Evolutionary conservation across 2,329 filamentous ascomycete species (phyloP), one percentile per base, ranked within the genome.

Genomic region (Pyricularia pennisetigena): DNA sequence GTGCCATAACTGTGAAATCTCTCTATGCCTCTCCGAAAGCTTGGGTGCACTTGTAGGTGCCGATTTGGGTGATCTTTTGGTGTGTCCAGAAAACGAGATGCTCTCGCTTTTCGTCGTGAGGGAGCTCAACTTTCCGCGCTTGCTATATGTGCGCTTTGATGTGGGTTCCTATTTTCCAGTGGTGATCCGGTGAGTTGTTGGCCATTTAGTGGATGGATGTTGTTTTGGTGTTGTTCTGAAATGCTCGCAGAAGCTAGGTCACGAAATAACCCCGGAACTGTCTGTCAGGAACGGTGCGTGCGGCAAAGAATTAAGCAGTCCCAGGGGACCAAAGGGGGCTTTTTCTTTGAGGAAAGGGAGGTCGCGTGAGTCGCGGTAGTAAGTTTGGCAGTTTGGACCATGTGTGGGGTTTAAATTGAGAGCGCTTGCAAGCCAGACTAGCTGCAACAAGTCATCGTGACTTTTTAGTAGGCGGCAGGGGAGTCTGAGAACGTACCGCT

Each of bases 1-100:
- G 79, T 72, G 81, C 77, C 82, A 84, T 84, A 66, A 71, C 63
- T 23, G 29, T 49, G 20, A n/a, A 49, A 49, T 49, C 16, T 49
- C 41, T 49, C 20, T 49, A 49, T 49, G 16, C 14, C 41, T 49
- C 41, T 49, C 41, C 20, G 63, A 23, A 65, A 2, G 8, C 16
- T 35, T 23, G 63, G 35, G n/a, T 28, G 26, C 29, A 29, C 32
- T 65, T 65, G 63, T 4, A 20, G 32, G 29, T 65, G 28, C 32
- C 29, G 8, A 20, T 28, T 28, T 32, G 28, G 23, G 10, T 63
- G 1, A 23, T 63, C 23, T 62, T 14, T 63, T 35, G 32, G 23
- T 26, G 20, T 49, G 41, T 49, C 41, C 20, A 49, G 41, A n/a
- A 49, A 49, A 49, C n/a, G 41, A 49, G 16, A 1, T 49, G 20